Evolutionary conservation across 768 basidiomycete genomes (phyloP), one percentile per base, ranked within the genome.

Genomic region (Mycena vulgaris): DNA sequence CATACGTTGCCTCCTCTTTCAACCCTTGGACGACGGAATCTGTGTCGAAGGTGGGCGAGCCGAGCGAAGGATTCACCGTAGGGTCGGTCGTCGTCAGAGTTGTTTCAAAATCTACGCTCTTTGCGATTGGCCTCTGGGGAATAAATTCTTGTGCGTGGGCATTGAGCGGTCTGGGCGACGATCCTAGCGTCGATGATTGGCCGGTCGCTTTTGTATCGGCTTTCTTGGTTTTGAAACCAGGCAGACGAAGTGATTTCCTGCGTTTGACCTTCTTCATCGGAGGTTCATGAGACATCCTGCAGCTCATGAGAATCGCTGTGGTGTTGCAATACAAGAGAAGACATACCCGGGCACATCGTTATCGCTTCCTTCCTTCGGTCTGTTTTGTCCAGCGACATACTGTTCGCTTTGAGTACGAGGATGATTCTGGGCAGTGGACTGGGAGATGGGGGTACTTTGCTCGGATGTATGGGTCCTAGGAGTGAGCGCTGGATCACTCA

Each of bases 91-190:
- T 14, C 42, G 42, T 21, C 19, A 45, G 42, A 21, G n/a, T 45
- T 9, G 40, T 42, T 42, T 21, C 51, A 51, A 21, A n/a, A 5
- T 21, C 14, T 3, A 17, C 13, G 17, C 13, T 10, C 8, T 37
- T 19, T 10, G 17, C 6, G 65, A 55, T 16, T 5, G 3, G 8
- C 11, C 31, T 25, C 17, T 28, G 51, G 45, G 57, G 66, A 55
- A 67, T 45, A 28, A 66, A 66, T 17, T 59, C 65, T 11, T 33
- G 57, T 7, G 57, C 56, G n/a, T 25, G 37, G 9, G 39, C 19
- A 21, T 59, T 66, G 8, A 67, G 47, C 21, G 57, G 9, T 21
- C 14, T 45, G n/a, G 45, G 19, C 37, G 37, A 19, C 6, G 27
- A 8, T 14, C 11, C 11, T 14, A 37, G 11, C n/a, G 11, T 30